Base-by-base conservation (phyloP, 306 rosid species). In the Cucurbita pepo region DNA sequence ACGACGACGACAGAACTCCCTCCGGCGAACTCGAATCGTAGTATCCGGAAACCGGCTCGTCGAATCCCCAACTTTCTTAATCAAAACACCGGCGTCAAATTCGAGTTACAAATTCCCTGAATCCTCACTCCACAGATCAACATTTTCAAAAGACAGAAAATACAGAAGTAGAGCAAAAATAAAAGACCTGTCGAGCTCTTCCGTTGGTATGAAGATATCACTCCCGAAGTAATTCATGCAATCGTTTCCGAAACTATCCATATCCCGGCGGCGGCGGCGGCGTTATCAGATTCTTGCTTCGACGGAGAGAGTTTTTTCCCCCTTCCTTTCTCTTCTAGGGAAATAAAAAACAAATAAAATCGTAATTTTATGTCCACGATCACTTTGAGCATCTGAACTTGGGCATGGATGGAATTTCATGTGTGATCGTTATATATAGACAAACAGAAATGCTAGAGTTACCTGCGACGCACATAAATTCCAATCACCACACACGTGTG, bases 21-120 rank as follows among this genome's bases (percentile, higher is more conserved):
- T 95, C 96, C 13, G 99, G 96, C 8, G 97, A 95, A 76, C 99
- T 95, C 13, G 99, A 89, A 74, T 91, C 97, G 13, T 88, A 95
- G 81, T 89, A 81, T 0, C 86, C 90, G 0, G 91, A 88, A 19
- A 91, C 74, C 10, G 92, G 88, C 76, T 89, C 98, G 34, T 95
- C 96, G 57, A 88, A 72, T 59, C 85, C 88, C 99, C 91, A 89
- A 41, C 96, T 91, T 81, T 65, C 62, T 8, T 30, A 36, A 56
- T 22, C 60, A 50, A 36, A 79, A 73, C 50, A 21, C 18, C 8
- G 53, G 34, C 4, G 30, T 70, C 74, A 51, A 70, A 70, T 34
- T 69, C 21, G 44, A 69, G 8, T 22, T 2, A 69, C 21, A 13
- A 3, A 18, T 12, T 6, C 43, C 21, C 57, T 44, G 13, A 69